Evolutionary conservation across 208 protist species (phyloP), one percentile per base, ranked within the genome.

Genomic region (Crithidia thermophila): DNA sequence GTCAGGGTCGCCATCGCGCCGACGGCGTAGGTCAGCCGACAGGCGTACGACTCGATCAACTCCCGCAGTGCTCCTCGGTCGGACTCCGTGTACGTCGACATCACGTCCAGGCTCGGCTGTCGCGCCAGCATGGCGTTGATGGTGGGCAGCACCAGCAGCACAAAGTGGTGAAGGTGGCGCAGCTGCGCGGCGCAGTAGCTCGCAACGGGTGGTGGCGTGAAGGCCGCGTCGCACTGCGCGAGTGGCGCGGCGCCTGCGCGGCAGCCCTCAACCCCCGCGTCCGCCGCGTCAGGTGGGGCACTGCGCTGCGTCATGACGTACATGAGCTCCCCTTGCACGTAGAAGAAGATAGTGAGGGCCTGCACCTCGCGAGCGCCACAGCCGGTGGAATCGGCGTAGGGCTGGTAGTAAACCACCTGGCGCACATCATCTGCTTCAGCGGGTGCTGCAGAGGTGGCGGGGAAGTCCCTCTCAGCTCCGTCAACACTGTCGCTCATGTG

Each of bases 61-160:
- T 79, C 64, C 3, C 77, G 74, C 60, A 95, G 45, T 20, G 88
- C 61, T 7, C 33, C 47, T 4, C 69, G 51, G 55, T 95, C 90
- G 21, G 78, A 71, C 20, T 62, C 53, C 8, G 82, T 87, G 71
- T 86, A 84, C 25, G 84, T 75, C 9, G 64, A 49, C n/a, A 82
- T 76, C 3, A 87, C 58, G 65, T 95, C 86, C 31, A 88, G 85
- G 11, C 75, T 75, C 1, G 89, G 86, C 34, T 58, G 56, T 30
- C 57, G 36, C 8, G 34, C 25, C 16, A 95, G 79, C 56, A 88
- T 71, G 23, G 65, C 34, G 59, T 79, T 74, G 45, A 91, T 67
- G 53, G 69, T 92, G 5, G 87, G 90, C 3, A 88, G 23, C 27
- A 93, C 69, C 45, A 79, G 77, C 4, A 86, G 63, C 10, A 95